Evolutionary conservation across 352 stramenopile genomes (phyloP).

Genomic region (Pythium sp.): DNA sequence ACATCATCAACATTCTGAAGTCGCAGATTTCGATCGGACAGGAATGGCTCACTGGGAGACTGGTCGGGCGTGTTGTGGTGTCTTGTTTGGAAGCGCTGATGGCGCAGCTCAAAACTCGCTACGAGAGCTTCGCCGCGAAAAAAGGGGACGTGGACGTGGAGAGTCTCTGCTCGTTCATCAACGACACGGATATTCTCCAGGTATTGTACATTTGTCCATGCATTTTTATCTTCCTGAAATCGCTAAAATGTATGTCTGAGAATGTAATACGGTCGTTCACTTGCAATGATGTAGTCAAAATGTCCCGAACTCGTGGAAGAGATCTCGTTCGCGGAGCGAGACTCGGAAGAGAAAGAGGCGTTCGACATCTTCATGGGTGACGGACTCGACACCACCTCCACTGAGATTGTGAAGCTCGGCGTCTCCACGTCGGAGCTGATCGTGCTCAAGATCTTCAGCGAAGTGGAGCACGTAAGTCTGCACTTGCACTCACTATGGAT

Average conservation of each 20-base stretch:
- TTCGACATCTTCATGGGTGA: slow-evolving; percentile 80
- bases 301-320: slow-evolving; percentile 80
- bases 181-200: slow-evolving; percentile 80
- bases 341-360: slow-evolving; percentile 69
- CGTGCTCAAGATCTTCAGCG: slow-evolving; percentile 74
- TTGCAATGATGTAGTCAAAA: slow-evolving; percentile 42
- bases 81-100: slow-evolving; percentile 72
- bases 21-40: slow-evolving; percentile 84
- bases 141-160: slow-evolving; percentile 59
- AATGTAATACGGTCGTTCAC: no score
- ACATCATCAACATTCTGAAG: slow-evolving; percentile 87
- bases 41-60: slow-evolving; percentile 68
- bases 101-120: slow-evolving; percentile 68
- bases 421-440: slow-evolving; percentile 62
- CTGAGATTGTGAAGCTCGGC: slow-evolving; percentile 76
- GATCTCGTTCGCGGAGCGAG: slow-evolving; percentile 75
- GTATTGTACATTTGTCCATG: slow-evolving; percentile 17
- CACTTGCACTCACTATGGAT: neutral
- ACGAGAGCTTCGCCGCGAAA: slow-evolving; percentile 47
- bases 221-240: neutral
- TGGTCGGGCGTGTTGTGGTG: slow-evolving; percentile 67
- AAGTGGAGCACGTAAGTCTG: slow-evolving; percentile 62
- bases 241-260: neutral
- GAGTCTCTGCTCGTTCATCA: slow-evolving; percentile 84
- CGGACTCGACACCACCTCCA: slow-evolving; percentile 68